Evolutionary conservation across 106 monocot species (phyloP).

Genomic region (Dendrobium nobile): DNA sequence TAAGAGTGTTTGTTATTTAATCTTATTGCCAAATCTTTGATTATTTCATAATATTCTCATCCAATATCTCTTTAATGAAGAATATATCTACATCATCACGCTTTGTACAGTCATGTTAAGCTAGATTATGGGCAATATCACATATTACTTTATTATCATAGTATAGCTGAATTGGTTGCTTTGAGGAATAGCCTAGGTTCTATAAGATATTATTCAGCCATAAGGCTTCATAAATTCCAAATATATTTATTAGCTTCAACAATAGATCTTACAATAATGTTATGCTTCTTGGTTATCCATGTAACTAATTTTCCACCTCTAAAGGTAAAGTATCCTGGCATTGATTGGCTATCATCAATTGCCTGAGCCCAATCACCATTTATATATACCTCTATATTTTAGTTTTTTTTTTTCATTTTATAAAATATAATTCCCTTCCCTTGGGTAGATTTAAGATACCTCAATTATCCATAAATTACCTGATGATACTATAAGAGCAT

Average conservation of each 20-base stretch:
- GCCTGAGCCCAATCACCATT: not conserved
- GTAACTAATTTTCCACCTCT: no score
- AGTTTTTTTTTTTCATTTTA: not conserved
- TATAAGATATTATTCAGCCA: not conserved
- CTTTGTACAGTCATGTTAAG: not conserved
- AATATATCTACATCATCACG: no score
- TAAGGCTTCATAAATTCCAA: not conserved
- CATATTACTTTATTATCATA: not conserved
- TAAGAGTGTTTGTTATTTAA: not conserved
- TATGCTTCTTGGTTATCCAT: not conserved
- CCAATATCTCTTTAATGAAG: no score
- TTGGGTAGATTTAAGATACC: not conserved
- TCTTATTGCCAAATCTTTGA: not conserved
- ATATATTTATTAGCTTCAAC: not conserved
- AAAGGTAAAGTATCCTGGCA: not conserved
- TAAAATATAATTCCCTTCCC: not conserved
- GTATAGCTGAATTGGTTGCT: not conserved
- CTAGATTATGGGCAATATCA: not conserved
- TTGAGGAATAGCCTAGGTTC: not conserved
- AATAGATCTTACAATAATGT: not conserved
- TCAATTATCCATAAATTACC: not conserved
- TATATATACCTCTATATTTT: not conserved
- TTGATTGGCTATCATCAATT: not conserved
- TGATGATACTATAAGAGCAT: not conserved
- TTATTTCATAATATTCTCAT: not conserved